Conservation (phyloP, 2,329 filamentous ascomycete genomes). For the Aspergillus sp. region DNA sequence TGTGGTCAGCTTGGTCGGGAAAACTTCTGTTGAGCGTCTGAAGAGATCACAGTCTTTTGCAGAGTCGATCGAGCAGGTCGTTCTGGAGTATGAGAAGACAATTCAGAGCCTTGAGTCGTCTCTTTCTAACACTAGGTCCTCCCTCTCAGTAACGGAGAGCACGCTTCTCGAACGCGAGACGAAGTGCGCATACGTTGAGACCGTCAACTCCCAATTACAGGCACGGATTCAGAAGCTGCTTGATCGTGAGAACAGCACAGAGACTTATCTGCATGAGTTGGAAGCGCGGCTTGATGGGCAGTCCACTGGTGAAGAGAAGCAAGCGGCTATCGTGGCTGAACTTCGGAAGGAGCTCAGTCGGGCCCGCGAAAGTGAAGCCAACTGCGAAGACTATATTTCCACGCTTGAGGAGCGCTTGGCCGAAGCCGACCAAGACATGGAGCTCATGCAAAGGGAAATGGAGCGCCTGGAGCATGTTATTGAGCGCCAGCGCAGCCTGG, state of each 20-base stretch:
- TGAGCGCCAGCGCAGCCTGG: constrained; percentile 90
- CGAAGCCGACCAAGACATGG: constrained; percentile 92
- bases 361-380: constrained; percentile 83
- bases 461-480: constrained; percentile 92
- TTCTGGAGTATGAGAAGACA: constrained; percentile 97
- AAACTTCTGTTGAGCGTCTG: constrained; percentile 81
- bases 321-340: constrained; percentile 78
- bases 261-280: constrained; percentile 88
- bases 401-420: constrained; percentile 93
- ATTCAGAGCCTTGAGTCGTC: constrained; percentile 92
- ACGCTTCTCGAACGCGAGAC: constrained; percentile 88
- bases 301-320: constrained; percentile 89
- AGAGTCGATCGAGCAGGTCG: constrained; percentile 91
- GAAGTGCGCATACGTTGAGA: constrained; percentile 89
- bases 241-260: constrained; percentile 87
- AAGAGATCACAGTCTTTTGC: constrained; percentile 96
- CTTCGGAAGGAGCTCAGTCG: constrained; percentile 88
- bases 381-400: constrained; percentile 94
- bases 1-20: constrained; percentile 61
- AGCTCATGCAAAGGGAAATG: constrained; percentile 95
- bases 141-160: constrained; percentile 81
- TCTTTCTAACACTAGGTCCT: constrained; percentile 81
- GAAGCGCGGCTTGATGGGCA: constrained; percentile 89
- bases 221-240: constrained; percentile 86
- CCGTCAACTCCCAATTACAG: constrained; percentile 86